Base-by-base conservation (phyloP, 2,329 filamentous ascomycete genomes). In the Neocatenulostroma microsporum region DNA sequence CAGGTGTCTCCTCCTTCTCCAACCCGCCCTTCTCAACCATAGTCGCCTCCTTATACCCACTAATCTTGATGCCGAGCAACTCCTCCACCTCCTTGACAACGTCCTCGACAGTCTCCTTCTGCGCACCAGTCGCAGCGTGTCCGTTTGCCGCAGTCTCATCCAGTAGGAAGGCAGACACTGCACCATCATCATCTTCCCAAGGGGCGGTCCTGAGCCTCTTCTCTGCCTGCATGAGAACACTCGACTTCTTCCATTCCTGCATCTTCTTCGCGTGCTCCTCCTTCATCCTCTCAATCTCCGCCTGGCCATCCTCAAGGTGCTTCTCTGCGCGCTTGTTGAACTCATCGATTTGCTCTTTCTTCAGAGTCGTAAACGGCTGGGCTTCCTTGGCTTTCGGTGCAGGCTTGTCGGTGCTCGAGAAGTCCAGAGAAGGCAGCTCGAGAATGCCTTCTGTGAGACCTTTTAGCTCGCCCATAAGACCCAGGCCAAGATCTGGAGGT, bases 281-380 rank as follows among this genome's bases (percentile, higher is more conserved):
- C 61, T 86, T 85, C 74, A 96, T 80, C 49, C 77, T 79, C 49
- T 88, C 82, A 37, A 96, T 86, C 52, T 96, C 88, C 1, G 76
- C 76, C 42, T 84, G 77, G 34, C 84, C 82, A 19, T 82, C 75
- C 7, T 76, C 72, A 9, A 91, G 72, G 54, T 83, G 82, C 31
- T 82, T 76, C 15, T 75, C 67, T 2, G 88, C 83, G 23, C 87
- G 78, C 54, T 82, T 81, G 39, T 82, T 79, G 60, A 96, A 95
- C 49, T 91, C 82, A 29, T 85, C 80, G 1, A 88, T 77, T 52
- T 89, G 77, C n/a, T 76, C 82, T 3, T 78, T 65, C 41, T 86
- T 82, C 34, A 95, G 65, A 41, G 75, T 79, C 38, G 82, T 76
- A 28, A 78, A 74, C 45, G 78, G 47, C 31, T 50, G 44, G 6